phyloP scores from a whole-genome alignment of 2,329 filamentous ascomycete species.

The Oidium heveae region DNA sequence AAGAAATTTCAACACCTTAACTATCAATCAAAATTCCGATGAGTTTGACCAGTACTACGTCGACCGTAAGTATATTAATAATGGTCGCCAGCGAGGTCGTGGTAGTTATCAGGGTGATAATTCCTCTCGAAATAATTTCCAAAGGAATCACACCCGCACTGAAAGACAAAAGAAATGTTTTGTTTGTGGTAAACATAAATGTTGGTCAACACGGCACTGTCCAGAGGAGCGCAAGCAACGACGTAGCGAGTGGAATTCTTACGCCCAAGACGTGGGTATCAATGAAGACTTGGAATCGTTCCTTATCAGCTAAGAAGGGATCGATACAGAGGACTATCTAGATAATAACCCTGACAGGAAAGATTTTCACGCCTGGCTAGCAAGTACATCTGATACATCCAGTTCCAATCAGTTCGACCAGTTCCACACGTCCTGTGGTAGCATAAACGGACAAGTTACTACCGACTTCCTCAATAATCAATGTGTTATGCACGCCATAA shows the following conservation, averaged over 20 bases:
- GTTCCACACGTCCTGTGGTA: background rate
- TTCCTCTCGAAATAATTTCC: background rate
- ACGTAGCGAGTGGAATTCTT: background rate
- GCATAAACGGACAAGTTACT: background rate
- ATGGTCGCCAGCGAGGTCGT: background rate
- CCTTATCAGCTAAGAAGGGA: background rate
- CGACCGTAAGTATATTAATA: background rate
- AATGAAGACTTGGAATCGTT: background rate
- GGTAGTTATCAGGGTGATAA: background rate
- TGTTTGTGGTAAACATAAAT: background rate
- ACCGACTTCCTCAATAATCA: background rate
- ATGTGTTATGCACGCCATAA: background rate
- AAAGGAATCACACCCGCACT: background rate
- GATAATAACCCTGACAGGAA: background rate
- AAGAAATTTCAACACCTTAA: background rate
- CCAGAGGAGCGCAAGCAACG: background rate
- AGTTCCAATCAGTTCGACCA: slow-evolving; percentile 3
- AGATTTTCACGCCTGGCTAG: background rate
- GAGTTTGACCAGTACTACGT: background rate
- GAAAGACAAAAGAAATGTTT: background rate
- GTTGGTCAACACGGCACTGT: background rate
- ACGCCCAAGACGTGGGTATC: background rate
- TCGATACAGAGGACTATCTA: background rate
- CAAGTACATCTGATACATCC: background rate
- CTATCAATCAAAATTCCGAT: background rate